Base-by-base conservation (phyloP, 371 early-diverging fungal species). In the Mucor circinelloides region DNA sequence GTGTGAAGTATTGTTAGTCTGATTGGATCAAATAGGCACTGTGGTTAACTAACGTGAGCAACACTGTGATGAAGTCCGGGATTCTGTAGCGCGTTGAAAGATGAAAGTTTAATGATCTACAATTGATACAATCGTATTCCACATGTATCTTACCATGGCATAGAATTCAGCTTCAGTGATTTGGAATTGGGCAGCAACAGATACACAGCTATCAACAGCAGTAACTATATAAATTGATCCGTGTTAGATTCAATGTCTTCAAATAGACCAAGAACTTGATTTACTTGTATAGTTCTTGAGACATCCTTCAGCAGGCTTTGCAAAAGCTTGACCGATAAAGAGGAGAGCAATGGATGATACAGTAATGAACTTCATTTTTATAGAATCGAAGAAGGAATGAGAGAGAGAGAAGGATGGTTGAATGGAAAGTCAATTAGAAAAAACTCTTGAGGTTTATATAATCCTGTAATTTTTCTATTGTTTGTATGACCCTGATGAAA, bases 31-130 rank as follows among this genome's bases (percentile, higher is more conserved):
- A 54, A 54, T 30, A 23, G 9, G 2, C 3, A 23, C 23, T 54
- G 8, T 48, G 30, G n/a, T 9, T 23, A 21, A 15, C 62, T 69
- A 69, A 75, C 75, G 34, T 75, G 75, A 32, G 56, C 15, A 25
- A 21, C 67, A 58, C 66, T 66, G 48, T 75, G 75, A 36, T 75
- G 75, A 60, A 75, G 72, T 17, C 75, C 75, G 2, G 75, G 75
- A 63, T 75, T 75, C 74, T 74, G 40, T 42, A 19, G 17, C 12
- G 59, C 2, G 40, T 17, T 19, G 40, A 32, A 34, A 19, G 40
- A 56, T 64, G 12, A 25, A 15, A 40, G 0, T 21, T 23, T 48
- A n/a, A 8, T n/a, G 6, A 25, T 19, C 23, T 12, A n/a, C 23
- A 3, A 6, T 50, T 19, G 27, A 52, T 52, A 4, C 15, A 25